phyloP scores from a whole-genome alignment of 805 yeast genomes.

The Novakomyces olei region DNA sequence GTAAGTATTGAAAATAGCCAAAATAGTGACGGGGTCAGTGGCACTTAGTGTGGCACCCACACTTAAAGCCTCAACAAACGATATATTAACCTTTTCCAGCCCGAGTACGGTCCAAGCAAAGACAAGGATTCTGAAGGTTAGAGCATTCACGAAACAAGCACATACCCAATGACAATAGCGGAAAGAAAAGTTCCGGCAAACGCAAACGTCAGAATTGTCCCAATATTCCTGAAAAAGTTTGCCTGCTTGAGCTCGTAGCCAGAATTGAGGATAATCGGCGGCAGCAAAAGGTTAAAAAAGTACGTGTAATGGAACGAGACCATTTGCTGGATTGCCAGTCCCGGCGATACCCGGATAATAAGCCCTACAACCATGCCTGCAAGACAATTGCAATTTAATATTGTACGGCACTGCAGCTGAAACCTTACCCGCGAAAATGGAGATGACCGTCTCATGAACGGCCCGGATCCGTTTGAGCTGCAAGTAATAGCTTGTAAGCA shows the following conservation, averaged over 20 bases:
- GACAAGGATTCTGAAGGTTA: constrained; percentile 6
- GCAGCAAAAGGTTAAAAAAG: constrained; percentile 79
- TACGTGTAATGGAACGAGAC: constrained; percentile 87
- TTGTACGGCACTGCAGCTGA: not conserved
- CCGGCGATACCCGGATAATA: constrained; percentile 75
- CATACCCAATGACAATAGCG: constrained; percentile 72
- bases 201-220: constrained; percentile 79
- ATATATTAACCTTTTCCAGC: constrained; percentile 63
- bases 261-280: constrained; percentile 87
- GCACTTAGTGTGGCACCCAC: constrained; percentile 97
- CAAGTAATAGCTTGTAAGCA: constrained; percentile 86
- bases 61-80: constrained; percentile 91
- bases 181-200: constrained; percentile 92
- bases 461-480: constrained; percentile 84
- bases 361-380: constrained; percentile 46
- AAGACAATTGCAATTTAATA: not conserved
- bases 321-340: constrained; percentile 90
- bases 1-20: constrained; percentile 89
- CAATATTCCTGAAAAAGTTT: constrained; percentile 79
- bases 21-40: constrained; percentile 92
- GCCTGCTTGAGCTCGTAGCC: constrained; percentile 90
- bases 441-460: constrained; percentile 89
- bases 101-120: constrained; percentile 85
- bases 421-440: constrained; percentile 83
- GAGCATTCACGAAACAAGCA: constrained; percentile 20